These are phyloP conservation scores for Mortierella sp. DNA, from an alignment of 371 early-diverging fungal genomes.

Conservation along the genomic window DNA sequence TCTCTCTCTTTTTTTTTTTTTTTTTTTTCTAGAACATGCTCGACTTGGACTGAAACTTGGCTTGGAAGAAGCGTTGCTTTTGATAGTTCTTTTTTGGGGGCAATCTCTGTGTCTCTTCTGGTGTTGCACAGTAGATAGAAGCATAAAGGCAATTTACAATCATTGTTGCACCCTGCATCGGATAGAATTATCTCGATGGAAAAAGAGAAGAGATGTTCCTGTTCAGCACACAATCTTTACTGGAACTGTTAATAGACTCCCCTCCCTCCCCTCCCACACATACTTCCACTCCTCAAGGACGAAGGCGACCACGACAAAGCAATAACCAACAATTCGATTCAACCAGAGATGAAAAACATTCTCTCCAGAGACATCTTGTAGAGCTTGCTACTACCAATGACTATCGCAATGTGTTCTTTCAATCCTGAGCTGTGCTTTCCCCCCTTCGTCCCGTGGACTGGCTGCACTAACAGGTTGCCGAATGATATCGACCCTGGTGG, in stretches of 20 bases:
- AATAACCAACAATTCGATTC: background rate
- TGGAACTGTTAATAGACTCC: constrained; percentile 33
- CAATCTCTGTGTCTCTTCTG: constrained; percentile 15
- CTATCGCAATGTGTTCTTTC: constrained; percentile 28
- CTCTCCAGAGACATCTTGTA: constrained; percentile 35
- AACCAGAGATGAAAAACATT: background rate
- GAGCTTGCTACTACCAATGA: constrained; percentile 32
- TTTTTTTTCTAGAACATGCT: constrained; percentile 28
- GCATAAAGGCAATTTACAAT: constrained; percentile 37
- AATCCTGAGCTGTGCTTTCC: constrained; percentile 19
- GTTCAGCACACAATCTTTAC: constrained; percentile 37
- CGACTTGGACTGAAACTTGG: constrained; percentile 15
- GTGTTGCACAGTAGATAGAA: constrained; percentile 2
- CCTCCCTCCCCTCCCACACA: too few species aligned
- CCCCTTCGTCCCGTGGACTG: constrained; percentile 20
- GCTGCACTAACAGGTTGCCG: constrained; percentile 38
- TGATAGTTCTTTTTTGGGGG: constrained; percentile 33
- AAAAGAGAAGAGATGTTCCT: background rate
- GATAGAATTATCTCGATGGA: background rate
- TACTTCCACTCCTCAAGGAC: too few species aligned
- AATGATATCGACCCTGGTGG: constrained; percentile 25
- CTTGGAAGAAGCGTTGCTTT: constrained; percentile 26
- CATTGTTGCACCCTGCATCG: constrained; percentile 39
- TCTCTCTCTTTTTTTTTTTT: constrained; percentile 21
- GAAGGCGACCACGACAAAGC: too few species aligned